Evolutionary conservation across 495 filamentous ascomycete species (phyloP).

Genomic region (Daldinia concentrica): DNA sequence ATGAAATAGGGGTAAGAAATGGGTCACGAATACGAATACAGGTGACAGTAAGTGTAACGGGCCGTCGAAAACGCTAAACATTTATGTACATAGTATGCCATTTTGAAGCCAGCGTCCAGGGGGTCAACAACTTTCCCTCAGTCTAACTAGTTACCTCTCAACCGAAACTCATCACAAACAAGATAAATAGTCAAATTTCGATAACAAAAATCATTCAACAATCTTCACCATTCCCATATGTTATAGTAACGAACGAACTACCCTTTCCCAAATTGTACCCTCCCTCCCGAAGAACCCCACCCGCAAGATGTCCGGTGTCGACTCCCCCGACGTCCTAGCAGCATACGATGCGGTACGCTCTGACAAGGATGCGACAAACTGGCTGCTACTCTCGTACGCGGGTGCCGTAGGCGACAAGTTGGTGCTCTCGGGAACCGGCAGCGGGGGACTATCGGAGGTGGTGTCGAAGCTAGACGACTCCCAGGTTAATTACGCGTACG

Average conservation of each 20-base stretch:
- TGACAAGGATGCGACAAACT: constrained; percentile 65
- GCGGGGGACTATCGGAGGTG: constrained; percentile 62
- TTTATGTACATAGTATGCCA: constrained; percentile 17
- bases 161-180: constrained; percentile 16
- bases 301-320: constrained; percentile 54
- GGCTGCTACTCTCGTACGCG: constrained; percentile 66
- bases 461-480: constrained; percentile 53
- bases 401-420: constrained; percentile 57
- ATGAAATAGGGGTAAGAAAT: constrained; percentile 22
- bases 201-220: constrained; percentile 11
- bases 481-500: constrained; percentile 67
- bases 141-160: background rate
- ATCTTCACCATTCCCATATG: constrained; percentile 22
- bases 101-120: constrained; percentile 10
- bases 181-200: constrained; percentile 19
- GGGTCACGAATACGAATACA: background rate
- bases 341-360: constrained; percentile 63
- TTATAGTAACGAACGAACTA: constrained; percentile 31
- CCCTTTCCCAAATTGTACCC: constrained; percentile 1
- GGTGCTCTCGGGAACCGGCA: constrained; percentile 57
- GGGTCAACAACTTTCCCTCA: background rate
- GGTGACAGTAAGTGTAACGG: constrained; percentile 18
- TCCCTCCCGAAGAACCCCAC: background rate
- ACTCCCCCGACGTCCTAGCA: constrained; percentile 56
- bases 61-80: constrained; percentile 15